Evolutionary conservation across 148 eudicot species (phyloP).

Genomic region (Rhododendron vialii): DNA sequence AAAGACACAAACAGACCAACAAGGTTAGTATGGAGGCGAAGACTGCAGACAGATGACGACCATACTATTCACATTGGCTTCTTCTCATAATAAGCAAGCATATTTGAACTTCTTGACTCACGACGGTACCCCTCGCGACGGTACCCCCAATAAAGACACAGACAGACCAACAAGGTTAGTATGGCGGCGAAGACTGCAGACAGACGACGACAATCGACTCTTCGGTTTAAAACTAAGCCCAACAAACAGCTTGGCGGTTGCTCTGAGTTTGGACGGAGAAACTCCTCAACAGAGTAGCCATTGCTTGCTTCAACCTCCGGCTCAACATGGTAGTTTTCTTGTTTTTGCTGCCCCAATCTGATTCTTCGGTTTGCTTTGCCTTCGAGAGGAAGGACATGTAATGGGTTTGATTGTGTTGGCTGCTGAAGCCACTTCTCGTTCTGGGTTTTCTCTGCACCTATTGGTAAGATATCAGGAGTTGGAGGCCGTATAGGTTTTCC

Average conservation of each 20-base stretch:
- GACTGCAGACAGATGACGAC: background rate
- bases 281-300: background rate
- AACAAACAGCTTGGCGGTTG: background rate
- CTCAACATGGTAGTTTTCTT: background rate
- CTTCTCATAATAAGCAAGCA: background rate
- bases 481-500: slow-evolving; percentile 38
- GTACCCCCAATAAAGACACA: background rate
- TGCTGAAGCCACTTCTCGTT: slow-evolving; percentile 4
- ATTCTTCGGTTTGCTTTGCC: slow-evolving; percentile 56
- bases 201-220: background rate
- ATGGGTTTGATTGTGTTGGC: background rate
- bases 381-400: slow-evolving; percentile 23
- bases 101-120: background rate
- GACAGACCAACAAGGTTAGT: slow-evolving; percentile 28
- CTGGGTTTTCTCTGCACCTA: background rate
- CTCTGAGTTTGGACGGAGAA: background rate
- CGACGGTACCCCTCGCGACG: background rate
- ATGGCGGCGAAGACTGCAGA: slow-evolving; percentile 10
- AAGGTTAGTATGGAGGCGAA: slow-evolving; percentile 16
- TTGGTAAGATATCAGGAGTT: background rate
- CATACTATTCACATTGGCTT: background rate
- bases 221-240: background rate
- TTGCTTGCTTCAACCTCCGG: background rate
- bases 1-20: slow-evolving; percentile 21
- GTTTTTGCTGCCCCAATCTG: slow-evolving; percentile 26